phyloP scores from a whole-genome alignment of 352 stramenopile species.

The Phytophthora cryptogea region DNA sequence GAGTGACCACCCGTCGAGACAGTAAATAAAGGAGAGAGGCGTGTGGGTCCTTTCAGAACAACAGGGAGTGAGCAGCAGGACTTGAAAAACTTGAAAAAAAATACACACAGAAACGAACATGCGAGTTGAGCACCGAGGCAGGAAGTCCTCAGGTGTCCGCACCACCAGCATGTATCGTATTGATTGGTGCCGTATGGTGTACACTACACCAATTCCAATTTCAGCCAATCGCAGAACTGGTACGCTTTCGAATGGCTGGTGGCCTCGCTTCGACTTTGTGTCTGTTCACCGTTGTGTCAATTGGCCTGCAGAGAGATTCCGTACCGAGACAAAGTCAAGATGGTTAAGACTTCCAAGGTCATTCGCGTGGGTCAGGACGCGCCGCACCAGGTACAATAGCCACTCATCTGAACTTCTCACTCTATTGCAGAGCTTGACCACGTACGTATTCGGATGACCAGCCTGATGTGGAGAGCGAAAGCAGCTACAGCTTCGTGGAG shows the following conservation, averaged over 20 bases:
- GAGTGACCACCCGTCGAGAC: slow-evolving; percentile 25
- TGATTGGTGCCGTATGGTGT: background rate
- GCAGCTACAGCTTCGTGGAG: slow-evolving; percentile 80
- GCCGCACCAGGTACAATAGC: slow-evolving; percentile 65
- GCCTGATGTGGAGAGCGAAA: slow-evolving; percentile 75
- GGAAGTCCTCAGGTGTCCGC: background rate
- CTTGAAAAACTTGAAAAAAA: slow-evolving; percentile 38
- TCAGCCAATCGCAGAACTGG: background rate
- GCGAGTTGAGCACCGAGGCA: background rate
- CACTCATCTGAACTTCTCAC: background rate
- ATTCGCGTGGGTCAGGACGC: slow-evolving; percentile 78
- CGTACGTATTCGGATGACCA: slow-evolving; percentile 26
- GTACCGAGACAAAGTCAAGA: slow-evolving; percentile 25
- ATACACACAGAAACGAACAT: slow-evolving; percentile 29
- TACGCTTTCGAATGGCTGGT: slow-evolving; percentile 31
- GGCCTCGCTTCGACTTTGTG: slow-evolving; percentile 31
- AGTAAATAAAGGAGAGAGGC: slow-evolving; percentile 36
- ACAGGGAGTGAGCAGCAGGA: slow-evolving; percentile 15
- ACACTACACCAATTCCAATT: background rate
- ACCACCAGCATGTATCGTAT: slow-evolving; percentile 9
- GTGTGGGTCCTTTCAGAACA: slow-evolving; percentile 17
- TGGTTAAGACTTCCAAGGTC: slow-evolving; percentile 77
- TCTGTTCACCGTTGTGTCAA: slow-evolving; percentile 23
- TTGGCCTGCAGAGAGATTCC: slow-evolving; percentile 7
- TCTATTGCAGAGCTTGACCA: slow-evolving; percentile 3